A percentile compares a stretch with the other conserved stretches of the same genome.
phyloP scores from a whole-genome alignment of 768 basidiomycete species.

The Leccinum variicolor region DNA sequence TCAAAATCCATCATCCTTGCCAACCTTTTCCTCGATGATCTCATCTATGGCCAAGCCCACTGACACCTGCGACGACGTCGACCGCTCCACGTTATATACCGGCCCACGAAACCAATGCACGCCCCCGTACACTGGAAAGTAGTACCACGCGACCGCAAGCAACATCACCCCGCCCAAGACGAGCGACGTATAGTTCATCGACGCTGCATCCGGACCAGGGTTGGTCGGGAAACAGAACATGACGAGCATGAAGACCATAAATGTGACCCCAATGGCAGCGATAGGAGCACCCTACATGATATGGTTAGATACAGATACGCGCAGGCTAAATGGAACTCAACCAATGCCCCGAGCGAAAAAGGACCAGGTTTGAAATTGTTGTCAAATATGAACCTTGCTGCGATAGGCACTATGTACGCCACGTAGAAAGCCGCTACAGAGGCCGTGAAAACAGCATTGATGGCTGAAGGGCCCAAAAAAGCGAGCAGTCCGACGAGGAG shows the following conservation, averaged over 20 bases:
- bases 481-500: conserved; percentile 49
- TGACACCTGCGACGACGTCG: not conserved
- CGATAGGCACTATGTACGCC: conserved; percentile 44
- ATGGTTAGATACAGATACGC: not conserved
- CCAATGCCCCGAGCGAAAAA: conserved; percentile 41
- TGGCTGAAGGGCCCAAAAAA: conserved; percentile 50
- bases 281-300: conserved; percentile 48
- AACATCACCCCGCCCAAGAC: conserved; percentile 58
- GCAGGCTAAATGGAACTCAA: conserved; percentile 14
- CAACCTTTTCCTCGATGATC: not conserved
- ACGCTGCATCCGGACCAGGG: conserved; percentile 38
- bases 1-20: not conserved
- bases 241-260: conserved; percentile 60
- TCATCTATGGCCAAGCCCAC: not conserved
- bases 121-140: conserved; percentile 65
- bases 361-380: conserved; percentile 45
- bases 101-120: conserved; percentile 69
- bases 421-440: conserved; percentile 43
- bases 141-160: conserved; percentile 60
- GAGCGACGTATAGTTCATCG: conserved; percentile 72
- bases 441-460: conserved; percentile 53
- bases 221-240: conserved; percentile 59
- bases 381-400: conserved; percentile 43
- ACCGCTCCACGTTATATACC: conserved; percentile 36
- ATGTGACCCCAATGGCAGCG: conserved; percentile 49